Evolutionary conservation across 2,329 filamentous ascomycete genomes (phyloP).

Genomic region (Xylaria sp.): DNA sequence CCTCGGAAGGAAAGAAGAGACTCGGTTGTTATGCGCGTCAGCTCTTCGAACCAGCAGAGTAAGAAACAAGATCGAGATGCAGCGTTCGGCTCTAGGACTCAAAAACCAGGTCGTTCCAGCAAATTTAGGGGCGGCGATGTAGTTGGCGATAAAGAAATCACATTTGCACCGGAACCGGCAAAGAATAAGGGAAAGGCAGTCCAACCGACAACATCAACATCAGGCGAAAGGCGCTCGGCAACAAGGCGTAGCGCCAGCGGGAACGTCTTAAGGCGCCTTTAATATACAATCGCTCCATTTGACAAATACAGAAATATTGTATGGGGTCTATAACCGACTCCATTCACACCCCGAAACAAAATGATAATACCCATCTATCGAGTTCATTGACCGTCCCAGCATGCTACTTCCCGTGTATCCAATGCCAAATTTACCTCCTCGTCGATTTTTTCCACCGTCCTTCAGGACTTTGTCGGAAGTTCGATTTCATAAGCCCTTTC

Average conservation of each 20-base stretch:
- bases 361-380: constrained; percentile 23
- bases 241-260: constrained; percentile 77
- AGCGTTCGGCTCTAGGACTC: constrained; percentile 66
- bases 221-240: constrained; percentile 50
- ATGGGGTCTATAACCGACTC: constrained; percentile 22
- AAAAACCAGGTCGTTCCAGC: constrained; percentile 60
- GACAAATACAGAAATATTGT: constrained; percentile 25
- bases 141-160: constrained; percentile 74
- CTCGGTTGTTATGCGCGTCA: constrained; percentile 72
- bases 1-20: constrained; percentile 44
- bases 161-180: constrained; percentile 73
- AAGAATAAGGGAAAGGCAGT: constrained; percentile 56
- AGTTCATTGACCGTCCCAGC: constrained; percentile 1
- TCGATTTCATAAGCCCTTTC: constrained; percentile 61
- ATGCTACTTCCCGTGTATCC: background rate
- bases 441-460: constrained; percentile 47
- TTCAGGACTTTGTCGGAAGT: constrained; percentile 43
- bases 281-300: constrained; percentile 64
- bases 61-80: constrained; percentile 66
- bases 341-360: constrained; percentile 14
- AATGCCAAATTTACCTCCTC: constrained; percentile 41
- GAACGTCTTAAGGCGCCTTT: constrained; percentile 71
- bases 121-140: constrained; percentile 61
- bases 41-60: constrained; percentile 73
- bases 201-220: constrained; percentile 37